Conservation (phyloP, 2,329 filamentous ascomycete species). For the Venturia nashicola region DNA sequence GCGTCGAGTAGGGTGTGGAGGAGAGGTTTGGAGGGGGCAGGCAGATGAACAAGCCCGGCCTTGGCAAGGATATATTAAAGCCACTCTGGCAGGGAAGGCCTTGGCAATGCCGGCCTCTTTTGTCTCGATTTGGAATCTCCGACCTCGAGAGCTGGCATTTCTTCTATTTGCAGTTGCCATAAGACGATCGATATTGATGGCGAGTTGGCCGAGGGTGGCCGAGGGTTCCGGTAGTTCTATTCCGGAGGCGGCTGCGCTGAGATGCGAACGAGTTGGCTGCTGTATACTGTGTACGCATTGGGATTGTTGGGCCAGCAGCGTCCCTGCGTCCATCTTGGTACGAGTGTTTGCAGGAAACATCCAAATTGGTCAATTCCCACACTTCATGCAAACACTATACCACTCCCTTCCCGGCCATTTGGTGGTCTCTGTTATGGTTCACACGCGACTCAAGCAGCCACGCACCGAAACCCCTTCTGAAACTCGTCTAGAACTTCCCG, state of each 20-base stretch:
- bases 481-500: not conserved
- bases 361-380: not conserved
- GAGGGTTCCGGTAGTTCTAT: no score
- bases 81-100: no score
- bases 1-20: not conserved
- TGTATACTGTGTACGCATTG: no score
- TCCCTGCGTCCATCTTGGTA: not conserved
- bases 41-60: not conserved
- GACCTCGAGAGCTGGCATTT: no score
- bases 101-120: no score
- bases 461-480: not conserved
- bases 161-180: no score
- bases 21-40: not conserved
- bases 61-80: not conserved
- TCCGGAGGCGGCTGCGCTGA: no score
- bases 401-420: not conserved
- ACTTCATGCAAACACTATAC: not conserved
- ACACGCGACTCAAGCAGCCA: not conserved
- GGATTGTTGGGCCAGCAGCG: not conserved
- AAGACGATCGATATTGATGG: not conserved
- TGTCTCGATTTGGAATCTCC: no score
- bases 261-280: no score
- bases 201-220: no score
- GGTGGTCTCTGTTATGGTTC: not conserved
- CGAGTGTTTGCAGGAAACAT: not conserved